A percentile compares a stretch with the other conserved stretches of the same genome.
Conservation (phyloP, 179 eudicot genomes). For the Silene noctiflora region DNA sequence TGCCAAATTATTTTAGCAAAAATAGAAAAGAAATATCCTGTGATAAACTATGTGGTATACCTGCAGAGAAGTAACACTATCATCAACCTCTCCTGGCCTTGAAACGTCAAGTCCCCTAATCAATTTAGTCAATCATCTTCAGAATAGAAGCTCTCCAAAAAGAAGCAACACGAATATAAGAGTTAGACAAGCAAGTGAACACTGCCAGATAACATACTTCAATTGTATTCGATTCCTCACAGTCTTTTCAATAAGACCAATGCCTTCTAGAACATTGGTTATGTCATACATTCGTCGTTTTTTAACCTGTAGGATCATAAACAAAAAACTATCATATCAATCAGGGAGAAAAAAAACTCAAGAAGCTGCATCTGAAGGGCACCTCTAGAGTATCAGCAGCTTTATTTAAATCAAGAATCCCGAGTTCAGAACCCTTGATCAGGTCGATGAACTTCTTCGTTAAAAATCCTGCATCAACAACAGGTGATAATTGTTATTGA, state of each 20-base stretch:
- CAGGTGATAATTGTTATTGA: background rate
- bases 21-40: background rate
- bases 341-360: background rate
- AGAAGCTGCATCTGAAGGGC: conserved; percentile 8
- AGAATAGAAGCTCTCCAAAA: conserved; percentile 24
- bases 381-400: conserved; percentile 91
- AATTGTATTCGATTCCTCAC: conserved; percentile 89
- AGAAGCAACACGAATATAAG: background rate
- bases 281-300: conserved; percentile 96
- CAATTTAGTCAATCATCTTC: conserved; percentile 26
- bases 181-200: background rate
- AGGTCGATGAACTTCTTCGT: conserved; percentile 85
- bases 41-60: conserved; percentile 27
- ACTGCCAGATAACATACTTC: conserved; percentile 58
- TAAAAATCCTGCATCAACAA: conserved; percentile 51
- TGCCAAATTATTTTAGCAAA: background rate
- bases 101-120: conserved; percentile 84
- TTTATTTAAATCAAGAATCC: conserved; percentile 82
- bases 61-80: conserved; percentile 66
- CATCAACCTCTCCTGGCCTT: conserved; percentile 67
- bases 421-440: conserved; percentile 85
- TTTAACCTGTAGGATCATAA: conserved; percentile 58
- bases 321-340: conserved; percentile 28
- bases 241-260: conserved; percentile 94
- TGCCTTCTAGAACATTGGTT: conserved; percentile 92